Conservation (phyloP, 2,329 filamentous ascomycete species). For the Pseudogymnoascus sp. region DNA sequence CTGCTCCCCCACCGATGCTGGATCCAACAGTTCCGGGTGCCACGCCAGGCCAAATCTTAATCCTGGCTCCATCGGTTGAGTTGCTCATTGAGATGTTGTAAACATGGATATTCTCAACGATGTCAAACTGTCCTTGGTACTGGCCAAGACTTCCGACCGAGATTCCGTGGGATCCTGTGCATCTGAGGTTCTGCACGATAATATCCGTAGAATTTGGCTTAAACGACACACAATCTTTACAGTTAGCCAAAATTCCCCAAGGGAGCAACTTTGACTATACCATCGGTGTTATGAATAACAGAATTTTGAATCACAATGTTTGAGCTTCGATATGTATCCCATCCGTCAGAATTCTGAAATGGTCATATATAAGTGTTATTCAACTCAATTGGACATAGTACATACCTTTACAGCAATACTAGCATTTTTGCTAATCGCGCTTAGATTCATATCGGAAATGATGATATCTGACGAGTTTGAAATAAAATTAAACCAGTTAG, state of each 20-base stretch:
- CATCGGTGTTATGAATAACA: slow-evolving; percentile 52
- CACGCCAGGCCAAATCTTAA: slow-evolving; percentile 51
- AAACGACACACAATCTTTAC: slow-evolving; percentile 51
- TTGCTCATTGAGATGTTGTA: slow-evolving; percentile 42
- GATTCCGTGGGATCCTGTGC: slow-evolving; percentile 56
- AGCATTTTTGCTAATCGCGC: slow-evolving; percentile 38
- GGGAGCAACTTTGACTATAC: slow-evolving; percentile 20
- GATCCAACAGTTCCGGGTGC: slow-evolving; percentile 43
- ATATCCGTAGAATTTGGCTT: slow-evolving; percentile 56
- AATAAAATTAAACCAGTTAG: slow-evolving; percentile 45
- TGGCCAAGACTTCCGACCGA: slow-evolving; percentile 54
- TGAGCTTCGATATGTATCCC: slow-evolving; percentile 53
- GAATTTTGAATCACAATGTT: slow-evolving; percentile 60
- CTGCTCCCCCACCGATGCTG: slow-evolving; percentile 51
- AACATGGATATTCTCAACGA: slow-evolving; percentile 51
- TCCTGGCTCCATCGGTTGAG: slow-evolving; percentile 51
- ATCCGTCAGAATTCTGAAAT: slow-evolving; percentile 54
- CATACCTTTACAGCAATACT: slow-evolving; percentile 44
- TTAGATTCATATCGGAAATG: slow-evolving; percentile 45
- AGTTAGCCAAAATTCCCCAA: slow-evolving; percentile 15
- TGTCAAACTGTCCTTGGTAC: slow-evolving; percentile 48
- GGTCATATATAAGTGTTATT: slow-evolving; percentile 32
- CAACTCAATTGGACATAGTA: neutral
- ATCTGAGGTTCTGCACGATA: slow-evolving; percentile 52
- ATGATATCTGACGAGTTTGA: slow-evolving; percentile 47